Base-by-base conservation (phyloP, 768 basidiomycete species). In the Lactarius pseudohatsudake region DNA sequence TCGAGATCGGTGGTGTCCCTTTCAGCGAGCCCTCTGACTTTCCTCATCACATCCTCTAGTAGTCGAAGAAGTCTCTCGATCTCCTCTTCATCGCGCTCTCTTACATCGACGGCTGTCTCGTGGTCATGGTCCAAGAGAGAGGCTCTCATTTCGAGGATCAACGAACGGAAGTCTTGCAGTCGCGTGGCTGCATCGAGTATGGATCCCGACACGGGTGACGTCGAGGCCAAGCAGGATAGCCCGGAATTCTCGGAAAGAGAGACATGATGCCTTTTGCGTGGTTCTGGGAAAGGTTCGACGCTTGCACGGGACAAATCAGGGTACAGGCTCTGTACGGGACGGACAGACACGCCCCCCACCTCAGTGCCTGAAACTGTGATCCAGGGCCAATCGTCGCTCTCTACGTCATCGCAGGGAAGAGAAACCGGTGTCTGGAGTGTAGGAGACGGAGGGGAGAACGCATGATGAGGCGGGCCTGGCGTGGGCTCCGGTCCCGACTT, bases 31-130 rank as follows among this genome's bases (percentile, higher is more conserved):
- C 9, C 28, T 32, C 40, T 20, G 57, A 67, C 62, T 54, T 59
- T 59, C 55, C n/a, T 50, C 66, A 64, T 59, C 26, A 64, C 58
- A 16, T 67, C 66, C 53, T 64, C 66, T 22, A 67, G 57, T 34
- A 67, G 59, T 61, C 62, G 58, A 20, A 67, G 53, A 22, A 67
- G 18, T 30, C 62, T 20, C 20, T 67, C 62, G 26, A 40, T 45
- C 4, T 59, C 66, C 20, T 58, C 30, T 8, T 65, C 61, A 4
- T 43, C 55, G 30, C 30, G 38, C 38, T 22, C 57, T 22, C 57
- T 36, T 22, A 20, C 41, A 20, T 32, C 28, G 11, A 22, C 13
- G 8, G 2, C 47, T 16, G 26, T 55, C 15, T 40, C 36, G 2
- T 3, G 10, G 32, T 62, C 61, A 9, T 36, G 36, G 15, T 63